Conservation (phyloP, 371 early-diverging fungal species). For the Mortierella sp. region DNA sequence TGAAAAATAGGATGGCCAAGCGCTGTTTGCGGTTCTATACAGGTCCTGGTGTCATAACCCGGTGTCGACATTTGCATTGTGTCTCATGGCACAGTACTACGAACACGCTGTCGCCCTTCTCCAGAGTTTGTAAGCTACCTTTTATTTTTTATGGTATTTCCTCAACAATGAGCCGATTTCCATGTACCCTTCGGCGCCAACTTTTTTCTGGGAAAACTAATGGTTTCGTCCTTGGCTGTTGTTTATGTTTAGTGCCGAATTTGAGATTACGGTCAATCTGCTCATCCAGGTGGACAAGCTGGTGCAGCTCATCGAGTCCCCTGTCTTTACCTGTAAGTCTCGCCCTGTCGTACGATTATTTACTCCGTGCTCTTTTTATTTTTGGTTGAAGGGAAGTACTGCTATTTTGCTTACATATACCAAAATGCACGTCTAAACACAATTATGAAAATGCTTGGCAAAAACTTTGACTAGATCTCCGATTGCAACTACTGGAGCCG, state of each 20-base stretch:
- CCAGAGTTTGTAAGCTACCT: slow-evolving; percentile 73
- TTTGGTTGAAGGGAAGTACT: neutral
- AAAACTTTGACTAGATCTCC: slow-evolving; percentile 65
- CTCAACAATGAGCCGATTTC: neutral
- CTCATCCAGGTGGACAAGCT: slow-evolving; percentile 94
- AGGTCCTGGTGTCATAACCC: slow-evolving; percentile 95
- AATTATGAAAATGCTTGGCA: neutral
- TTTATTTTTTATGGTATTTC: slow-evolving; percentile 2
- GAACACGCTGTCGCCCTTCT: slow-evolving; percentile 87
- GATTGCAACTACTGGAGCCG: slow-evolving; percentile 93
- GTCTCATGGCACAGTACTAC: slow-evolving; percentile 91
- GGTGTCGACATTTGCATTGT: slow-evolving; percentile 89
- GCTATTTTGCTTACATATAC: neutral
- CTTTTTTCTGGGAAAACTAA: neutral
- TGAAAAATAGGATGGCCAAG: slow-evolving; percentile 69
- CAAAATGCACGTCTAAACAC: neutral
- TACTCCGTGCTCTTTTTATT: neutral
- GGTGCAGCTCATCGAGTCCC: slow-evolving; percentile 95
- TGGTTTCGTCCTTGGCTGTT: neutral
- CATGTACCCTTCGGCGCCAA: neutral
- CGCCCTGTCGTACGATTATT: neutral
- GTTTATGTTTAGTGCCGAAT: slow-evolving; percentile 72
- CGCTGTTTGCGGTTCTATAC: slow-evolving; percentile 84
- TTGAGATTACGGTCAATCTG: slow-evolving; percentile 91
- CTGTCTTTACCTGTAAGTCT: slow-evolving; percentile 88